Conservation (phyloP, 768 basidiomycete genomes). For the Crassisporium funariophilum region DNA sequence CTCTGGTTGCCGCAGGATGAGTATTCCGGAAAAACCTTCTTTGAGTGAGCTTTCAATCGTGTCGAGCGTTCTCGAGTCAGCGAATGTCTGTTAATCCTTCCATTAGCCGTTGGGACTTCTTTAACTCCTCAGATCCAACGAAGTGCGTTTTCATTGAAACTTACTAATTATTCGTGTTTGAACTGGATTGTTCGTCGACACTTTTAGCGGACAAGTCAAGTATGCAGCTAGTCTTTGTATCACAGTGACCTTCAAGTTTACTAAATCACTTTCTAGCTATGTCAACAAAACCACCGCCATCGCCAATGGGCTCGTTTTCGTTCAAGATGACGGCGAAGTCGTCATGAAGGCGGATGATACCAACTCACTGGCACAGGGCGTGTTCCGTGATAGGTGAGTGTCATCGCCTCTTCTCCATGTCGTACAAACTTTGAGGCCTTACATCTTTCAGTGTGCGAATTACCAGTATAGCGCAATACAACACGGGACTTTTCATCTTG, state of each 20-base stretch:
- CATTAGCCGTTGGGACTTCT: constrained; percentile 60
- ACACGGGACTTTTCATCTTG: constrained; percentile 84
- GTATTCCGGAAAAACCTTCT: constrained; percentile 66
- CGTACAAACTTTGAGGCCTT: neutral
- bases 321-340: constrained; percentile 59
- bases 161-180: constrained; percentile 12
- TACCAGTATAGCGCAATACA: constrained; percentile 62
- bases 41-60: constrained; percentile 54
- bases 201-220: constrained; percentile 68
- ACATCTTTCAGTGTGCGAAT: constrained; percentile 70
- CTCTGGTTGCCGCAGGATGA: constrained; percentile 70
- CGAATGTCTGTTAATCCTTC: constrained; percentile 8
- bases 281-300: constrained; percentile 61
- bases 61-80: neutral
- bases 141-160: constrained; percentile 42
- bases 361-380: constrained; percentile 53
- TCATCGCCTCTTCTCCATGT: neutral
- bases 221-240: constrained; percentile 40
- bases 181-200: constrained; percentile 7
- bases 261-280: constrained; percentile 36
- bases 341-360: constrained; percentile 83
- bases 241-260: constrained; percentile 1
- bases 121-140: constrained; percentile 64
- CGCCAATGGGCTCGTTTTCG: constrained; percentile 53
- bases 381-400: constrained; percentile 63